phyloP scores from a whole-genome alignment of 495 filamentous ascomycete species.

The Xylaria nigripes region DNA sequence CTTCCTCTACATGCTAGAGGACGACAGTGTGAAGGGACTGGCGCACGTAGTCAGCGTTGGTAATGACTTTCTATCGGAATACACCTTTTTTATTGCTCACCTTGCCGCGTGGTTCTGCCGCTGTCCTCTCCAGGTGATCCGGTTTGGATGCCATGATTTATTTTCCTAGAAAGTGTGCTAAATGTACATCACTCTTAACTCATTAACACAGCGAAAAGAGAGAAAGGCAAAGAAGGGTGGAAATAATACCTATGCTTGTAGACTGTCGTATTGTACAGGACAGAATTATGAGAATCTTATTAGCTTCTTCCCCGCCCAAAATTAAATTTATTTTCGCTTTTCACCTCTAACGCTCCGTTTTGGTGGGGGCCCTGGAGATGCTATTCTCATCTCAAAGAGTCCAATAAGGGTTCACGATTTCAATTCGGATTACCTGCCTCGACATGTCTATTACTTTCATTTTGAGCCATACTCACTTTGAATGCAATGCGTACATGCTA shows the following conservation, averaged over 20 bases:
- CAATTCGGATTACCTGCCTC: no score
- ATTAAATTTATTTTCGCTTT: neutral
- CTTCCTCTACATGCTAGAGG: conserved; percentile 25
- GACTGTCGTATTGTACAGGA: no score
- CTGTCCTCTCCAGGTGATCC: conserved; percentile 56
- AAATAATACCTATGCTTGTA: no score
- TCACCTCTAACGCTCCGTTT: neutral
- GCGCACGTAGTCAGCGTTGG: neutral
- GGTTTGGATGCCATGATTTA: conserved; percentile 6
- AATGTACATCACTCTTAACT: no score
- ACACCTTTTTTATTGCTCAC: conserved; percentile 26
- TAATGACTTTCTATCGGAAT: neutral
- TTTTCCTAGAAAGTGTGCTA: neutral
- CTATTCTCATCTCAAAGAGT: no score
- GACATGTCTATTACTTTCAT: no score
- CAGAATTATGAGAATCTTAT: no score
- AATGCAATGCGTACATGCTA: no score
- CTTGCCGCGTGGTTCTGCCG: conserved; percentile 57
- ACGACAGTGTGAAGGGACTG: conserved; percentile 34
- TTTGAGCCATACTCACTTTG: no score
- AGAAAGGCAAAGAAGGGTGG: neutral
- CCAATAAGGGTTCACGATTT: no score
- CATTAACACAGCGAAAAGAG: neutral
- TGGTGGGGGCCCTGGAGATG: neutral
- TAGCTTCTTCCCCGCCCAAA: neutral